Conservation (phyloP, 225 moss, liverwort and hornwort species). For the Takakia lepidozioides region DNA sequence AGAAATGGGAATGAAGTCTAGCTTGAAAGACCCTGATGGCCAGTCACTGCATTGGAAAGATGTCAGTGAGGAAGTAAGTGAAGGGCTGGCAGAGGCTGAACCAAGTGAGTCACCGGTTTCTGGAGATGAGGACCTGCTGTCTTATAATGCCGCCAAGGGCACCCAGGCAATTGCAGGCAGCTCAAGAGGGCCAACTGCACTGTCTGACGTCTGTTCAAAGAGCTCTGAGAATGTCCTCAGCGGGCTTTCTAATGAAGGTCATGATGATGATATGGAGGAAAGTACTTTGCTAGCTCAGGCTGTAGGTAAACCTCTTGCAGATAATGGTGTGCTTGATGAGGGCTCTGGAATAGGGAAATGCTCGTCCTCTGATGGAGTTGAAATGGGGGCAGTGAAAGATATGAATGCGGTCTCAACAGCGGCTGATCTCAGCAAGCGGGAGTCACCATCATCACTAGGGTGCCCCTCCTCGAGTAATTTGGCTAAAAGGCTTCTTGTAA, state of each 20-base stretch:
- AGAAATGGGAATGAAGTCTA: slow-evolving; percentile 18
- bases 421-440: slow-evolving; percentile 40
- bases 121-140: slow-evolving; percentile 28
- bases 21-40: slow-evolving; percentile 13
- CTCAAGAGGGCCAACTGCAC: slow-evolving; percentile 30
- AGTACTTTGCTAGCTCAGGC: slow-evolving; percentile 33
- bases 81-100: slow-evolving; percentile 6
- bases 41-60: slow-evolving; percentile 34
- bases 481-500: slow-evolving; percentile 31
- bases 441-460: slow-evolving; percentile 62
- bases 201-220: slow-evolving; percentile 68
- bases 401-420: slow-evolving; percentile 33
- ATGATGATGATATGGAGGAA: slow-evolving; percentile 35
- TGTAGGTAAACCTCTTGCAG: slow-evolving; percentile 25
- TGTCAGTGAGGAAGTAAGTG: slow-evolving; percentile 18
- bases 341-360: slow-evolving; percentile 85
- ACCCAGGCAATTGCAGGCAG: slow-evolving; percentile 21
- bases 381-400: slow-evolving; percentile 51
- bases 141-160: slow-evolving; percentile 46
- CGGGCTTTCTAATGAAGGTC: slow-evolving; percentile 53
- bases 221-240: slow-evolving; percentile 73
- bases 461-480: slow-evolving; percentile 52
- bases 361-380: slow-evolving; percentile 79
- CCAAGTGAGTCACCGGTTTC: slow-evolving; percentile 12
- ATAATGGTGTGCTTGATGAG: slow-evolving; percentile 63